Evolutionary conservation across 768 basidiomycete species (phyloP).

Genomic region (Pulveroboletus sp.): DNA sequence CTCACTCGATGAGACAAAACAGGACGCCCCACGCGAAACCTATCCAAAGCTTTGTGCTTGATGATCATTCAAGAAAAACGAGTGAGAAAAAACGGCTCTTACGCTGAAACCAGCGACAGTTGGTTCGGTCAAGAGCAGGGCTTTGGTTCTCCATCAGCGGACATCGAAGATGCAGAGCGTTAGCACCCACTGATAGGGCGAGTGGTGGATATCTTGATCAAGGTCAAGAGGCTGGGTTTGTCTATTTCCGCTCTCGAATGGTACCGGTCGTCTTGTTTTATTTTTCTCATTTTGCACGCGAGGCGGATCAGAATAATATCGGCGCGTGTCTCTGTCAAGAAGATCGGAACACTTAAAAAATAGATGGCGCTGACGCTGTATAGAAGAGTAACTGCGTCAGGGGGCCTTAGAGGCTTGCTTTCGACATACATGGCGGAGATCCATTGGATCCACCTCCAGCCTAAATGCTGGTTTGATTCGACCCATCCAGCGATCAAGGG

Average conservation of each 20-base stretch:
- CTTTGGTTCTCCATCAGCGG: slow-evolving; percentile 8
- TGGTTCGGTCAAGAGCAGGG: slow-evolving; percentile 47
- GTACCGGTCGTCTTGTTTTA: slow-evolving; percentile 61
- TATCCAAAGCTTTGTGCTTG: slow-evolving; percentile 52
- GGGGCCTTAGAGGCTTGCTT: neutral
- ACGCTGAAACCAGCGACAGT: slow-evolving; percentile 73
- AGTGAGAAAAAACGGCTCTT: slow-evolving; percentile 22
- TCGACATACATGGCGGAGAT: slow-evolving; percentile 56
- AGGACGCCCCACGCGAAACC: slow-evolving; percentile 75
- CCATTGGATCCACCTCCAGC: slow-evolving; percentile 88
- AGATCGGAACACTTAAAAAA: slow-evolving; percentile 44
- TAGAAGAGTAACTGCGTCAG: neutral
- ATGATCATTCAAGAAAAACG: slow-evolving; percentile 1
- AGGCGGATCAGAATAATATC: slow-evolving; percentile 64
- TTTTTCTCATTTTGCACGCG: slow-evolving; percentile 60
- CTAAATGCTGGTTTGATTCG: slow-evolving; percentile 51
- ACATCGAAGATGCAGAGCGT: neutral
- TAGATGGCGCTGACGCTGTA: slow-evolving; percentile 51
- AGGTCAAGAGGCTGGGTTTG: slow-evolving; percentile 45
- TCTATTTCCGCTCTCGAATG: slow-evolving; percentile 63
- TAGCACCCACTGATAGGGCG: slow-evolving; percentile 65
- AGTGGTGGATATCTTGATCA: slow-evolving; percentile 68
- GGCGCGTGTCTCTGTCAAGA: slow-evolving; percentile 71
- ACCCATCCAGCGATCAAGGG: slow-evolving; percentile 65
- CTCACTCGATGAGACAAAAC: slow-evolving; percentile 62